Conservation (phyloP, 2,329 filamentous ascomycete genomes). For the Aspergillus ibericus region DNA sequence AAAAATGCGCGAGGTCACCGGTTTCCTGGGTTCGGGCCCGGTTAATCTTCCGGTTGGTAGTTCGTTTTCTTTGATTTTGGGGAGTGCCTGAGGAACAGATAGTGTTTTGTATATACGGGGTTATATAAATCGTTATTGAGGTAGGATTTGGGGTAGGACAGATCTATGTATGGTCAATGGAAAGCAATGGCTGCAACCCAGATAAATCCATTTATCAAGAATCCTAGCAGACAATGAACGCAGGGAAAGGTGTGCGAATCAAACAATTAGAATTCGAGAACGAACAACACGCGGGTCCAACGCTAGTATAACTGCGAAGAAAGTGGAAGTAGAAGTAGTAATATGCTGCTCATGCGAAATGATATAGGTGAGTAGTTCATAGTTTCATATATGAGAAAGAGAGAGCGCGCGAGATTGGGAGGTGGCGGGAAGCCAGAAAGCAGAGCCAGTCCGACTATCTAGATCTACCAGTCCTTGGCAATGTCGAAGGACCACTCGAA, state of each 20-base stretch:
- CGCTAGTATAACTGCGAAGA: conserved; percentile 22
- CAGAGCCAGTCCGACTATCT: not conserved
- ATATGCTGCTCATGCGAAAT: not conserved
- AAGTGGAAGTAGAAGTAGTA: not conserved
- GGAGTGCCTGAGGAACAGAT: no score
- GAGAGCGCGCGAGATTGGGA: not conserved
- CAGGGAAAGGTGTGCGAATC: not conserved
- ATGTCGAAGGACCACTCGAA: conserved; percentile 98
- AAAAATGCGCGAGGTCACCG: no score
- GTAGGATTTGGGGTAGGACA: not conserved
- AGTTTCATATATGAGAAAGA: conserved; percentile 9
- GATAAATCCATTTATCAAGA: not conserved
- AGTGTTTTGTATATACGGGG: not conserved
- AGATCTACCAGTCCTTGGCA: conserved; percentile 78
- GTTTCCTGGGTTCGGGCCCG: no score
- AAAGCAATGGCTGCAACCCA: not conserved
- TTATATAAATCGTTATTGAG: not conserved
- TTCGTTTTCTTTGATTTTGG: no score
- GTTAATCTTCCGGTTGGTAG: no score
- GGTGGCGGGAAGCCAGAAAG: not conserved
- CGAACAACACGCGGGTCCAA: conserved; percentile 17
- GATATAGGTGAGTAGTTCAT: not conserved
- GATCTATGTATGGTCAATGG: not conserved
- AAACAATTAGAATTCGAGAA: not conserved
- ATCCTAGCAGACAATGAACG: not conserved